Evolutionary conservation across 805 yeast species (phyloP).

Genomic region (Sungouiella thailandica): DNA sequence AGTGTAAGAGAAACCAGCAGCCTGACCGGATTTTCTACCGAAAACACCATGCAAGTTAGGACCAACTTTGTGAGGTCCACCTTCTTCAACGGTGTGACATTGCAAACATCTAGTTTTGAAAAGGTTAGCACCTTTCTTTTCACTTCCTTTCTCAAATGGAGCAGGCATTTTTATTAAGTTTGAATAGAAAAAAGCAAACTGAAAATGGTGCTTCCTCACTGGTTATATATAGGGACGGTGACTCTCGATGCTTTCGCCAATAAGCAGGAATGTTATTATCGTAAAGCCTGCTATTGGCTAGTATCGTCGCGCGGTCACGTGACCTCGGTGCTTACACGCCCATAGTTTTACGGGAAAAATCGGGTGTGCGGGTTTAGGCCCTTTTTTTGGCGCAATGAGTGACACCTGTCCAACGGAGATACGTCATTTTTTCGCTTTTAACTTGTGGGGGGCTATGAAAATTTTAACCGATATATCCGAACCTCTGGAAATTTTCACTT

Average conservation of each 20-base stretch:
- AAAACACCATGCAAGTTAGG: constrained; percentile 96
- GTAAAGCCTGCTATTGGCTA: constrained; percentile 11
- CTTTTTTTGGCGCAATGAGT: too few species aligned
- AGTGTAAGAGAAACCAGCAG: constrained; percentile 91
- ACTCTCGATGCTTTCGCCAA: constrained; percentile 7
- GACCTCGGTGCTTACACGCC: too few species aligned
- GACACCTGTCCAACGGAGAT: too few species aligned
- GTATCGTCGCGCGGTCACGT: constrained; percentile 4
- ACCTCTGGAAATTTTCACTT: too few species aligned
- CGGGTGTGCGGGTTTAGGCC: too few species aligned
- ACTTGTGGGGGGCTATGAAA: too few species aligned
- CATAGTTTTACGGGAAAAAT: too few species aligned
- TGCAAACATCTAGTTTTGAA: constrained; percentile 99
- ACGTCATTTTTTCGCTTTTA: too few species aligned
- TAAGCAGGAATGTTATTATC: constrained; percentile 14
- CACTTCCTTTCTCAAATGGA: constrained; percentile 39
- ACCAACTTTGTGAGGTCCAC: constrained; percentile 98
- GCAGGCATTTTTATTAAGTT: constrained; percentile 35
- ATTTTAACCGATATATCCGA: too few species aligned
- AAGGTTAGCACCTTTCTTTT: constrained; percentile 89
- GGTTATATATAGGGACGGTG: constrained; percentile 8
- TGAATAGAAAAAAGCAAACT: background rate
- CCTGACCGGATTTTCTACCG: constrained; percentile 89
- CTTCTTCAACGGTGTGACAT: constrained; percentile 95
- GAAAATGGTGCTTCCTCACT: background rate